Evolutionary conservation across 73 alveolate genomes (phyloP).

Genomic region (Blepharisma stoltei): DNA sequence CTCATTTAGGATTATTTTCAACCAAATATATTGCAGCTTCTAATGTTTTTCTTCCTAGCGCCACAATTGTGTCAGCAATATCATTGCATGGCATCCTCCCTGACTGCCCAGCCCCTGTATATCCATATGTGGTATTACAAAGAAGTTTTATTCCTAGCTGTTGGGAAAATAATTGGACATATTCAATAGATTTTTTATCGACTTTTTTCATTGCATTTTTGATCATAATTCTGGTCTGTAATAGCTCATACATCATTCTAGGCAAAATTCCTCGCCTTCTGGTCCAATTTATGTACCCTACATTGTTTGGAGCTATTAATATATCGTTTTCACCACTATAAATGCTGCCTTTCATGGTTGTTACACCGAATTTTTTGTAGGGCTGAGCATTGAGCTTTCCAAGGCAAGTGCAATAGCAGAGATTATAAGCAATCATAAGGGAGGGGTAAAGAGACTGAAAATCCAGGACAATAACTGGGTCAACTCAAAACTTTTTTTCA

Average conservation of each 20-base stretch:
- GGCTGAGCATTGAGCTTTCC: constrained; percentile 77
- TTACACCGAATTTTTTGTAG: constrained; percentile 36
- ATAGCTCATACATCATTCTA: constrained; percentile 82
- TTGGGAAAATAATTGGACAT: constrained; percentile 79
- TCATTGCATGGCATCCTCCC: constrained; percentile 99
- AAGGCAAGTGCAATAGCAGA: constrained; percentile 97
- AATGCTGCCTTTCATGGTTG: constrained; percentile 34
- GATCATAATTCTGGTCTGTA: constrained; percentile 92
- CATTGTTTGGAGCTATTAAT: constrained; percentile 83
- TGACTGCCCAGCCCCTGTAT: constrained; percentile 97
- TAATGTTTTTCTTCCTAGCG: constrained; percentile 86
- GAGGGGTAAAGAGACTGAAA: constrained; percentile 94
- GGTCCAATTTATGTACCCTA: constrained; percentile 80
- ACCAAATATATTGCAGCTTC: constrained; percentile 71
- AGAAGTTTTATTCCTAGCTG: constrained; percentile 87
- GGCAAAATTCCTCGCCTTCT: constrained; percentile 91
- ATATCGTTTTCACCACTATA: constrained; percentile 57
- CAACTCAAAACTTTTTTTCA: constrained; percentile 64
- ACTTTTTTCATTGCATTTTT: constrained; percentile 87
- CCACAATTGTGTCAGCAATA: constrained; percentile 94
- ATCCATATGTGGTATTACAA: constrained; percentile 96
- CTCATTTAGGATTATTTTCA: constrained; percentile 42
- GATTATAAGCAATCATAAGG: constrained; percentile 95
- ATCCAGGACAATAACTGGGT: constrained; percentile 97
- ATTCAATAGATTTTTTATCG: constrained; percentile 64